phyloP scores from a whole-genome alignment of 2,329 filamentous ascomycete genomes.

The Madurella mycetomatis region DNA sequence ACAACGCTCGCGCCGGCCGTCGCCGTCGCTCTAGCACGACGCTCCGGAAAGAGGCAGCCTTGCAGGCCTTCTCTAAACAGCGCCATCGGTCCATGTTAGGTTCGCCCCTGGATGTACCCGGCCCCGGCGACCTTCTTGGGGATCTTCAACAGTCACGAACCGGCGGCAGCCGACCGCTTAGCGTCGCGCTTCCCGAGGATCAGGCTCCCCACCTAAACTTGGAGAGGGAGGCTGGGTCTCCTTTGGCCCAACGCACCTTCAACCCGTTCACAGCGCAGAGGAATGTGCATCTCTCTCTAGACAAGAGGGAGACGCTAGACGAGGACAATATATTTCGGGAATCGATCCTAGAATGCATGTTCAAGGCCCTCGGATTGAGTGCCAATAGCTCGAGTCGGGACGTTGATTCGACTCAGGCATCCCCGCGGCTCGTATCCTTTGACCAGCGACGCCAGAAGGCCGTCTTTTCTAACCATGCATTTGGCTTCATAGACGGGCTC shows the following conservation, averaged over 20 bases:
- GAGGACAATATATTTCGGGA: constrained; percentile 86
- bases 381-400: constrained; percentile 54
- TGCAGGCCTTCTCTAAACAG: constrained; percentile 59
- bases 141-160: constrained; percentile 68
- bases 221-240: constrained; percentile 38
- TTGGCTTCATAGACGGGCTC: constrained; percentile 84
- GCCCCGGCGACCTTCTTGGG: constrained; percentile 73
- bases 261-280: constrained; percentile 54
- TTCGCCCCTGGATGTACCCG: constrained; percentile 47
- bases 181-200: constrained; percentile 24
- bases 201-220: constrained; percentile 29
- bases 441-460: constrained; percentile 78
- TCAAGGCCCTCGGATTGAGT: constrained; percentile 68
- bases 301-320: constrained; percentile 75
- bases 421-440: constrained; percentile 77
- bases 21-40: constrained; percentile 68
- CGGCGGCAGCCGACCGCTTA: constrained; percentile 43
- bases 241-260: constrained; percentile 47
- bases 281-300: constrained; percentile 48
- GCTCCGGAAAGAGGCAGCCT: constrained; percentile 72
- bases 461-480: constrained; percentile 74
- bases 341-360: constrained; percentile 91
- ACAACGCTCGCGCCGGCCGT: constrained; percentile 67
- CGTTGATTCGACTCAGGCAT: constrained; percentile 73
- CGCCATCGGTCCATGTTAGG: constrained; percentile 43